Evolutionary conservation across 192 early-diverging fungal genomes (phyloP).

Genomic region (Linnemannia elongata): DNA sequence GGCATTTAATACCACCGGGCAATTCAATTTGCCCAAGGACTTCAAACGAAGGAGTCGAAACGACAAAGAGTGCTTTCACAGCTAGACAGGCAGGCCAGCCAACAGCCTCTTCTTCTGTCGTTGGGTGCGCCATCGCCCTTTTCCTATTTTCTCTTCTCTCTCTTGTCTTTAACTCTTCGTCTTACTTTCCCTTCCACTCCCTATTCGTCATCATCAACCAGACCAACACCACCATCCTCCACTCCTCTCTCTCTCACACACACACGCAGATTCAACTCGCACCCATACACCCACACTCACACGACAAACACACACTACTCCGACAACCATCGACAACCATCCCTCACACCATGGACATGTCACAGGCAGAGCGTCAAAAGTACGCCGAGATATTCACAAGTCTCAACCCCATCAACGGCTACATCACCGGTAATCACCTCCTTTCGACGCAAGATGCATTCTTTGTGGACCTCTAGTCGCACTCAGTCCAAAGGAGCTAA

Average conservation of each 20-base stretch:
- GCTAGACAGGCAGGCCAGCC: not conserved
- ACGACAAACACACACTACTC: not conserved
- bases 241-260: not conserved
- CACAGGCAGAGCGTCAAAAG: conserved; percentile 63
- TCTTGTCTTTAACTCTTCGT: not conserved
- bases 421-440: conserved; percentile 58
- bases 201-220: not conserved
- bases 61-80: not conserved
- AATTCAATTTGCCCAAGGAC: conserved; percentile 3
- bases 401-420: conserved; percentile 64
- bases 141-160: not conserved
- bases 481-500: not conserved
- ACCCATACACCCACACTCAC: not conserved
- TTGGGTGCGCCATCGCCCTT: not conserved
- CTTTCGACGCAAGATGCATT: no score
- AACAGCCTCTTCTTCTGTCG: not conserved
- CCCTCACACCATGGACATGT: conserved; percentile 52
- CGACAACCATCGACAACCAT: not conserved
- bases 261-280: not conserved
- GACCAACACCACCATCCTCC: not conserved
- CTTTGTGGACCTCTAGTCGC: no score
- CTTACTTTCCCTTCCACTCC: not conserved
- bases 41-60: not conserved
- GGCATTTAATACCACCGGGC: no score
- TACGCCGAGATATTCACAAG: conserved; percentile 70